Base-by-base conservation (phyloP, 371 early-diverging fungal species). In the Mortierella sp. region DNA sequence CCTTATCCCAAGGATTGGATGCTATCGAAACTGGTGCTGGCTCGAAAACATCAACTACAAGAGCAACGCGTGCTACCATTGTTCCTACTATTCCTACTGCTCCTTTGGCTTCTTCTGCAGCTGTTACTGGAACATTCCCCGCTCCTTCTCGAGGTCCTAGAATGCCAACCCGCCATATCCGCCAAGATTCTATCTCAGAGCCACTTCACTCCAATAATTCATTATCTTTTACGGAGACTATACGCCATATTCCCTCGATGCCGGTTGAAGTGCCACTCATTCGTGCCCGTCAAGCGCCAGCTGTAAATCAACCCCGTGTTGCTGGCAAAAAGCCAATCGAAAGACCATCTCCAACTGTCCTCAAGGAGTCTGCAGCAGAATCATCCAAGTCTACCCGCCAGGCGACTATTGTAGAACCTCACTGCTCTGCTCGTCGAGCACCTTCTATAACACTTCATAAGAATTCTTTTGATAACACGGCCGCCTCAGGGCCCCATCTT, bases 191-290 rank as follows among this genome's bases (percentile, higher is more conserved):
- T 17, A 47, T 47, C 17, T n/a, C 47, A 7, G 47, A n/a, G 47
- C 47, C 47, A n/a, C 2, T 47, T 17, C 17, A 47, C n/a, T n/a
- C 17, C 17, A 43, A 17, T 13, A 10, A 43, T 12, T 17, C 17
- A n/a, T 4, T 7, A n/a, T n/a, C 47, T 6, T 47, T 7, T n/a
- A 17, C 47, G n/a, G 47, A 17, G n/a, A 1, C 3, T n/a, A n/a
- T 17, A 8, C 47, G 47, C 17, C 3, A n/a, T 5, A n/a, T n/a
- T n/a, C n/a, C 47, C n/a, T n/a, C n/a, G 47, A n/a, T n/a, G 13
- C 47, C 47, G n/a, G n/a, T 47, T 47, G n/a, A n/a, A 7, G n/a
- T n/a, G n/a, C 47, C 47, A n/a, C n/a, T 47, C 47, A 47, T n/a
- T n/a, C 13, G 7, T 5, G 17, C 17, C n/a, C n/a, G n/a, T 4